A percentile compares a stretch with the other conserved stretches of the same genome.
phyloP scores from a whole-genome alignment of 805 yeast species.

The Zygosaccharomyces lentus region DNA sequence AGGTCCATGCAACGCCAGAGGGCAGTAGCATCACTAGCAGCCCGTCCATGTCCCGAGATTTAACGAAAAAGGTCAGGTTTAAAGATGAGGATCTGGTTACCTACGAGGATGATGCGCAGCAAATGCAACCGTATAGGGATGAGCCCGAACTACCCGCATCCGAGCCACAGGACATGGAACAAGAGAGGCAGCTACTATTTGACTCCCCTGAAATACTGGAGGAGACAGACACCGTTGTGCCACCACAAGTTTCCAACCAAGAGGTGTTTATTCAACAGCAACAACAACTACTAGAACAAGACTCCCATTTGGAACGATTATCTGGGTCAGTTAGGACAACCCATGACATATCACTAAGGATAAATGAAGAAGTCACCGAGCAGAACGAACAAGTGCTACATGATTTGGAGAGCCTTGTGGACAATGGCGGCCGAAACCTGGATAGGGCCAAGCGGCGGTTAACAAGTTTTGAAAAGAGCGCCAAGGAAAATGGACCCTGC shows the following conservation, averaged over 20 bases:
- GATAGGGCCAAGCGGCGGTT: conserved; percentile 41
- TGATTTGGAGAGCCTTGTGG: conserved; percentile 48
- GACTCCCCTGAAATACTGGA: background rate
- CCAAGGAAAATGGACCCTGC: conserved; percentile 49
- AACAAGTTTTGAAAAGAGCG: conserved; percentile 37
- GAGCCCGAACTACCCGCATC: conserved; percentile 8
- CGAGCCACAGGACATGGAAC: background rate
- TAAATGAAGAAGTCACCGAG: conserved; percentile 45
- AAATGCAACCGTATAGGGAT: conserved; percentile 28
- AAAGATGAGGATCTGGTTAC: conserved; percentile 21
- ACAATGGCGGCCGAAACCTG: conserved; percentile 40
- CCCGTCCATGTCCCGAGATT: conserved; percentile 3
- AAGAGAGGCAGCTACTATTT: conserved; percentile 6
- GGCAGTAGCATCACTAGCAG: conserved; percentile 1
- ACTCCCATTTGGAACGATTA: conserved; percentile 39
- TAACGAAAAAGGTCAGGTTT: conserved; percentile 24
- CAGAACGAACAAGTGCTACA: conserved; percentile 44
- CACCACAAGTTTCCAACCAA: conserved; percentile 30
- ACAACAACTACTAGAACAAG: conserved; percentile 46
- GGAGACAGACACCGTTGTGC: background rate
- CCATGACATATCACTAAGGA: conserved; percentile 43
- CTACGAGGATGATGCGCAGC: conserved; percentile 6
- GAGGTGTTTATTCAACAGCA: conserved; percentile 42
- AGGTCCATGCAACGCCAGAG: background rate
- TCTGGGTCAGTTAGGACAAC: conserved; percentile 44